Conservation (phyloP, 352 stramenopile genomes). For the Phytopythium vexans region DNA sequence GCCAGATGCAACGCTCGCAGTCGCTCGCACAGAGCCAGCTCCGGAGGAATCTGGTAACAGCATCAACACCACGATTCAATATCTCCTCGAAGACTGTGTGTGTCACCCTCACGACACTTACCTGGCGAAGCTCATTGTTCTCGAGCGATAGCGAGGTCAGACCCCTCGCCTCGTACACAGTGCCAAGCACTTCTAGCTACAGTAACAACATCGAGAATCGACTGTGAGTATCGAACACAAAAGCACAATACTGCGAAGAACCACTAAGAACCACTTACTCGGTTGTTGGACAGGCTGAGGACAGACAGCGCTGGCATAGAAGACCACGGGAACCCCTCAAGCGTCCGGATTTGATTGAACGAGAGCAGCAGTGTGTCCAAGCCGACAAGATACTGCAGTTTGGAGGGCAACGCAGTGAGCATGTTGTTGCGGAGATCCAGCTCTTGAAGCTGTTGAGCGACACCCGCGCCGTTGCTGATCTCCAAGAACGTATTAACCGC, state of each 20-base stretch:
- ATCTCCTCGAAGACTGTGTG: neutral
- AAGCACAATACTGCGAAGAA: neutral
- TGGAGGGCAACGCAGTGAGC: constrained; percentile 42
- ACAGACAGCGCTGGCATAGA: constrained; percentile 61
- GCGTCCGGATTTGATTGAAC: constrained; percentile 53
- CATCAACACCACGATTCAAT: neutral
- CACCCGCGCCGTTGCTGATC: constrained; percentile 13
- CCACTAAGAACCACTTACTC: constrained; percentile 25
- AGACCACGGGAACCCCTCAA: constrained; percentile 60
- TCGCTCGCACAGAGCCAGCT: constrained; percentile 54
- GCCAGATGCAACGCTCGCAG: constrained; percentile 57
- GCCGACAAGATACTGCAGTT: constrained; percentile 34
- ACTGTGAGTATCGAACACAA: constrained; percentile 1
- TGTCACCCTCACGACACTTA: constrained; percentile 13
- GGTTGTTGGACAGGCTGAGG: constrained; percentile 63
- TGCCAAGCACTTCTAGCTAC: constrained; percentile 59
- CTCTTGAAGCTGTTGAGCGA: constrained; percentile 56
- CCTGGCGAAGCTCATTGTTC: constrained; percentile 80
- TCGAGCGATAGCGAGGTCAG: constrained; percentile 75
- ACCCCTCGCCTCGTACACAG: constrained; percentile 49
- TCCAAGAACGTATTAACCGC: constrained; percentile 43
- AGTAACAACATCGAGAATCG: neutral
- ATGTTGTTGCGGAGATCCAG: constrained; percentile 74
- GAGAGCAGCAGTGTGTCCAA: constrained; percentile 70
- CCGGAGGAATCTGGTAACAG: constrained; percentile 49